Conservation (phyloP, 306 rosid genomes). For the Fragaria iinumae region DNA sequence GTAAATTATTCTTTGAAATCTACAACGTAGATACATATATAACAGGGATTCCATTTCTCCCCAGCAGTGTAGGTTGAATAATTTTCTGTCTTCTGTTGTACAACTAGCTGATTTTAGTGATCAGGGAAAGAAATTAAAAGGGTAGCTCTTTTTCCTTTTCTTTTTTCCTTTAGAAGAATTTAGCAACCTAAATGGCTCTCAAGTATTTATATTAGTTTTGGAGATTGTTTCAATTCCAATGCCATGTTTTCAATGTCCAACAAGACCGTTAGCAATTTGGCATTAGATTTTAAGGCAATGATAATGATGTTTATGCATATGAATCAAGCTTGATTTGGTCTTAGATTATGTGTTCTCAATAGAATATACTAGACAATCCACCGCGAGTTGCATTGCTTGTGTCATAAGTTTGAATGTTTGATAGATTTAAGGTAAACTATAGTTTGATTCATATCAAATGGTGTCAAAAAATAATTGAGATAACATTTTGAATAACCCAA, state of each 20-base stretch:
- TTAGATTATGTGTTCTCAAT: too few relatives aligned
- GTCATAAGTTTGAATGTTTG: too few relatives aligned
- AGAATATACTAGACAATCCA: too few relatives aligned
- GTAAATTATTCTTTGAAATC: conserved; percentile 22
- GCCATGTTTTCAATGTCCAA: neutral
- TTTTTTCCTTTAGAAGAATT: neutral
- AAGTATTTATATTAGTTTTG: neutral
- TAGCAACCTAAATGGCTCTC: neutral
- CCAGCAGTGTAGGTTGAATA: conserved; percentile 20
- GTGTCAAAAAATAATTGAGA: too few relatives aligned
- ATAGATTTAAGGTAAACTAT: too few relatives aligned
- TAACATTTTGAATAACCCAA: too few relatives aligned
- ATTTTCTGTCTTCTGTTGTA: conserved; percentile 28
- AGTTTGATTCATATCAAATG: too few relatives aligned
- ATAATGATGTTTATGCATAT: too few relatives aligned
- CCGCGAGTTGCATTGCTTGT: too few relatives aligned
- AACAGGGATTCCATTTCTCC: conserved; percentile 8
- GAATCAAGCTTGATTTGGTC: too few relatives aligned
- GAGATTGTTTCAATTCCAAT: neutral
- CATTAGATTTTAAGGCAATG: too few relatives aligned
- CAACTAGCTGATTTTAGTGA: conserved; percentile 21
- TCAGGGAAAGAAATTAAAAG: conserved; percentile 13
- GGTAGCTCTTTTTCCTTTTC: neutral
- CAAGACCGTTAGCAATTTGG: too few relatives aligned
- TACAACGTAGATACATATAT: conserved; percentile 9